A percentile compares a stretch with the other conserved stretches of the same genome.
phyloP scores from a whole-genome alignment of 1,284 basidiomycete genomes.

The Hymenochaete sp. region DNA sequence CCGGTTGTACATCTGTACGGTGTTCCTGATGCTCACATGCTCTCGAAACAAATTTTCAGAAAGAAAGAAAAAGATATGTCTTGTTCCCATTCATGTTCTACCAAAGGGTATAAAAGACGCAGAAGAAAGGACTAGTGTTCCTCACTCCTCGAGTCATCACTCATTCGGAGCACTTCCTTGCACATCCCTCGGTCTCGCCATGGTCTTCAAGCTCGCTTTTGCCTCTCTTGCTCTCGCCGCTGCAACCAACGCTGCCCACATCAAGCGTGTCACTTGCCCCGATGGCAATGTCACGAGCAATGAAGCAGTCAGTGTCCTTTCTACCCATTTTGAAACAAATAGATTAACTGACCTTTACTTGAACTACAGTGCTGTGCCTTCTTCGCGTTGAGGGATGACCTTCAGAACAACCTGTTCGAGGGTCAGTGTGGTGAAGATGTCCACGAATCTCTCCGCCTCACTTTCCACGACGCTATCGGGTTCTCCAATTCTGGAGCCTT shows the following conservation, averaged over 20 bases:
- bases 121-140: no score
- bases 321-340: not conserved
- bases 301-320: conserved; percentile 11
- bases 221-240: conserved; percentile 13
- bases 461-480: conserved; percentile 25
- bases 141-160: conserved; percentile 11
- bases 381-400: conserved; percentile 21
- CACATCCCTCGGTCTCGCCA: not conserved
- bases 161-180: not conserved
- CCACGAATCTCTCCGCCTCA: conserved; percentile 22
- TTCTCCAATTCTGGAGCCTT: conserved; percentile 18
- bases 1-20: no score
- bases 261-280: conserved; percentile 19
- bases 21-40: no score
- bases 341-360: not conserved
- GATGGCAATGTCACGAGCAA: conserved; percentile 18
- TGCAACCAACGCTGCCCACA: conserved; percentile 7
- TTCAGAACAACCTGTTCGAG: conserved; percentile 20
- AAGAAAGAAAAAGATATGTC: no score
- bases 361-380: conserved; percentile 19
- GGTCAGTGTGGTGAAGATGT: conserved; percentile 19
- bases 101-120: no score
- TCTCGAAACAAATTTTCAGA: no score
- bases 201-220: conserved; percentile 15
- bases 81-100: no score